phyloP scores from a whole-genome alignment of 345 rosid genomes.

The Cardamine resedifolia region DNA sequence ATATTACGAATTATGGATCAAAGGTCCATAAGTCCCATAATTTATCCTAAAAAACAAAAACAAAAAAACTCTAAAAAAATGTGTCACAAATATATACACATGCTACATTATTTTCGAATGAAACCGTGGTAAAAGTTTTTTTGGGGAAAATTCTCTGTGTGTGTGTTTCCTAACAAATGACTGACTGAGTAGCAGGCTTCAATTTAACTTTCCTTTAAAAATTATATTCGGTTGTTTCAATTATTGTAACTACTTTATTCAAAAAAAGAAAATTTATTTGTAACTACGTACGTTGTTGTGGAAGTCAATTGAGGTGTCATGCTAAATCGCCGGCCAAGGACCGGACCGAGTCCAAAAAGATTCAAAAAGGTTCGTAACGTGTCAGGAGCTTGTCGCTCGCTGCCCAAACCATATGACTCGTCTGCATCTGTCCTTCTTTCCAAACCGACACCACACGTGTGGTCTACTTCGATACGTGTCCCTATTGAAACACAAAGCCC shows the following conservation, averaged over 20 bases:
- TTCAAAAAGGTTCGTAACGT: conserved; percentile 29
- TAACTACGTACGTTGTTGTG: conserved; percentile 4
- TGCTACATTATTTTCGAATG: background rate
- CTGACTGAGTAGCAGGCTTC: too few relatives aligned
- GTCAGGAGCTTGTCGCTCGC: conserved; percentile 37
- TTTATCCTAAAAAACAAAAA: too few relatives aligned
- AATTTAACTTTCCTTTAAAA: background rate
- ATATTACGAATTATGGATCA: too few relatives aligned
- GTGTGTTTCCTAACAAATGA: background rate
- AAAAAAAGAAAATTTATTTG: background rate
- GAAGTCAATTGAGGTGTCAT: conserved; percentile 33
- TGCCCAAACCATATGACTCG: conserved; percentile 34
- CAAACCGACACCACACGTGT: conserved; percentile 35
- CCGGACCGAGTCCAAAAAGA: conserved; percentile 19
- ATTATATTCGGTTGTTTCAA: conserved; percentile 2
- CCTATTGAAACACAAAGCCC: conserved; percentile 16
- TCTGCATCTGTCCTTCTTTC: conserved; percentile 26
- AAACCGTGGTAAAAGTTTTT: too few relatives aligned
- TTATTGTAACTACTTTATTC: conserved; percentile 10
- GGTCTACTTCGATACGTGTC: conserved; percentile 39
- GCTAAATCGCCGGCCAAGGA: conserved; percentile 34
- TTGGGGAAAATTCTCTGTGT: too few relatives aligned
- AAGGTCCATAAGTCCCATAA: too few relatives aligned
- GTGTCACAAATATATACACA: too few relatives aligned
- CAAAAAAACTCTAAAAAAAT: too few relatives aligned